Percentiles rank a stretch among this genome's conserved stretches.
These are phyloP conservation scores for Ilyonectria destructans DNA, from an alignment of 2,329 filamentous ascomycete genomes.

Conservation along the genomic window DNA sequence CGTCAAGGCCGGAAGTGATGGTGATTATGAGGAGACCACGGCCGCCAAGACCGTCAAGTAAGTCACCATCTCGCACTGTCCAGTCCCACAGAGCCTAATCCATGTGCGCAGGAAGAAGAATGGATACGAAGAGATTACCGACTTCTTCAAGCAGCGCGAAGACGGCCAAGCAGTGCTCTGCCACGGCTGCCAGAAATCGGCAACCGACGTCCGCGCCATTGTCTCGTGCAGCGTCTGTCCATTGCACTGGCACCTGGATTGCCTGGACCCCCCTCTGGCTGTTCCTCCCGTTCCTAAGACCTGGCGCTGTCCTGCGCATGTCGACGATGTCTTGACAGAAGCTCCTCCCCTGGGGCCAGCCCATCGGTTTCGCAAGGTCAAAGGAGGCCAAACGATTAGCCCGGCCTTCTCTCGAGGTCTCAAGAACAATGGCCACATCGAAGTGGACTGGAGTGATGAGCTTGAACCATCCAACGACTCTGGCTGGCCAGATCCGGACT, in stretches of 20 bases:
- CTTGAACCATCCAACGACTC: slow-evolving; percentile 70
- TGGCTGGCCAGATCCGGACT: slow-evolving; percentile 72
- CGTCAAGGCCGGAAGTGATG: slow-evolving; percentile 82
- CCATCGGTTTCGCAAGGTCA: slow-evolving; percentile 75
- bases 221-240: slow-evolving; percentile 90
- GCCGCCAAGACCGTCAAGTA: slow-evolving; percentile 76
- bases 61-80: slow-evolving; percentile 52
- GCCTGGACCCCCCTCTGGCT: slow-evolving; percentile 86
- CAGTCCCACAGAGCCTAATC: slow-evolving; percentile 13
- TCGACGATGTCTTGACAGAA: slow-evolving; percentile 80
- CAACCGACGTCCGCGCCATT: slow-evolving; percentile 76
- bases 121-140: slow-evolving; percentile 74
- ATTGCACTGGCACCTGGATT: slow-evolving; percentile 93
- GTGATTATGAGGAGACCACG: slow-evolving; percentile 83
- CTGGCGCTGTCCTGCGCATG: slow-evolving; percentile 92
- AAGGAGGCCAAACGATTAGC: slow-evolving; percentile 66
- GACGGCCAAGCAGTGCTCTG: slow-evolving; percentile 86
- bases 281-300: slow-evolving; percentile 83
- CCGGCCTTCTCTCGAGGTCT: slow-evolving; percentile 75
- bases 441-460: slow-evolving; percentile 75
- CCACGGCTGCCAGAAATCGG: slow-evolving; percentile 79
- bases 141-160: slow-evolving; percentile 80
- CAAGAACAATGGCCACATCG: slow-evolving; percentile 80
- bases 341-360: slow-evolving; percentile 73
- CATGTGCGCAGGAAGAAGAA: slow-evolving; percentile 63